Percentiles rank a stretch among this genome's conserved stretches.
phyloP scores from a whole-genome alignment of 306 rosid genomes.

The Crotalaria pallida region DNA sequence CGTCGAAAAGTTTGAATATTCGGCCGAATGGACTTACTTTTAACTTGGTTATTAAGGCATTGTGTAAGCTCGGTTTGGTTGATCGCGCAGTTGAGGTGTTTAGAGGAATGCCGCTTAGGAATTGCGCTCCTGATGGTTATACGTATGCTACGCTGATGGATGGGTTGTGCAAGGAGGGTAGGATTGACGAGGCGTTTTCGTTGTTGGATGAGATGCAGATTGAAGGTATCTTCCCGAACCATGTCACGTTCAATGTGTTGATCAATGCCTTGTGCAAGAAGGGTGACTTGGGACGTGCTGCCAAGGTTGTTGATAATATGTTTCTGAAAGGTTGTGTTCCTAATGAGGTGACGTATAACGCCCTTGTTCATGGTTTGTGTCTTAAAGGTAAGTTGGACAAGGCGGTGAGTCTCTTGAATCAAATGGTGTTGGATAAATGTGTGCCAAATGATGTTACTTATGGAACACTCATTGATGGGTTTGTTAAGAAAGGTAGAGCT shows the following conservation, averaged over 20 bases:
- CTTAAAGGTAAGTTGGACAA: constrained; percentile 84
- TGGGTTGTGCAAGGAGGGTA: constrained; percentile 71
- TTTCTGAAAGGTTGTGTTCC: constrained; percentile 86
- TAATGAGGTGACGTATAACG: constrained; percentile 75
- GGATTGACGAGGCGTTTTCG: constrained; percentile 74
- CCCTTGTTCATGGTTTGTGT: constrained; percentile 78
- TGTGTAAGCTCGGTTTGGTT: constrained; percentile 79
- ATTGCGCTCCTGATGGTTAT: constrained; percentile 61
- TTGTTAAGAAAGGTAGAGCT: constrained; percentile 75
- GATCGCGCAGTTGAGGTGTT: constrained; percentile 64
- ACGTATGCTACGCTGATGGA: constrained; percentile 81
- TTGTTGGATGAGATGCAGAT: constrained; percentile 91
- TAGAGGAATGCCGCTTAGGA: constrained; percentile 61
- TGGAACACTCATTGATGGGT: constrained; percentile 78
- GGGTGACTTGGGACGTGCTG: constrained; percentile 72
- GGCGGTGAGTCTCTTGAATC: constrained; percentile 65
- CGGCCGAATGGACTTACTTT: constrained; percentile 65
- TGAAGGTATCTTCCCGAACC: constrained; percentile 65
- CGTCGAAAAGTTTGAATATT: constrained; percentile 30
- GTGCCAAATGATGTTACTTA: constrained; percentile 83
- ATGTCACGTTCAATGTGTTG: constrained; percentile 68
- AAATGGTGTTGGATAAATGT: constrained; percentile 63
- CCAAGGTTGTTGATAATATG: constrained; percentile 90
- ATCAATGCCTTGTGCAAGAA: constrained; percentile 75
- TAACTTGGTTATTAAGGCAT: constrained; percentile 74